Evolutionary conservation across 2,329 filamentous ascomycete species (phyloP), one percentile per base, ranked within the genome.

Genomic region (Fusarium nygamai): DNA sequence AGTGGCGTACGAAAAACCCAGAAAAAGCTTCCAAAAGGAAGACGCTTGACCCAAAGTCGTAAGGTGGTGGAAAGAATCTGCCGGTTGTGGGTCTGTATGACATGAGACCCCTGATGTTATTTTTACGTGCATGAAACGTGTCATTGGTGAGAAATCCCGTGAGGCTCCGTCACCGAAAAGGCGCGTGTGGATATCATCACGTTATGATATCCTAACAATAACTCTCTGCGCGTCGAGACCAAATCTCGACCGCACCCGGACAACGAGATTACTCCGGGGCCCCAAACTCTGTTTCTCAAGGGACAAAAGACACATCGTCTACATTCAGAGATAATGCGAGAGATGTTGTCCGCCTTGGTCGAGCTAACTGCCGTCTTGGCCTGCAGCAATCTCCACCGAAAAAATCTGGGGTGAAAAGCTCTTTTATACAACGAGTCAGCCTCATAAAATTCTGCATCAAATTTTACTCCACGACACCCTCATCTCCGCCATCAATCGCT

Each of bases 181-280:
- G 22, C 31, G 24, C 16, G 14, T 59, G 69, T 73, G 71, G 71
- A 67, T 73, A 39, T 38, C 24, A 71, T 73, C 71, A 73, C 71
- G 71, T 73, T 73, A 73, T 73, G 61, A 66, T 73, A 74, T 73
- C 71, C 71, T 73, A 73, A 73, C 71, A 48, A 38, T 57, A 73
- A 73, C 63, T 71, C 71, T 58, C 36, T 29, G 39, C 57, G 51
- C 31, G 36, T 54, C 44, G 10, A 66, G 48, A 61, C 43, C 36
- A n/a, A 61, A 24, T 47, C 64, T 67, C 29, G 19, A 51, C 34
- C 36, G 43, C 20, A 46, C 29, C 61, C 57, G 47, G 71, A 61
- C 58, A 71, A 65, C 66, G 50, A 74, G 71, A 74, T 73, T 63
- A 63, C 57, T 62, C 47, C 53, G 51, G 67, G 67, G 67, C 59